Percentiles rank a stretch among this genome's conserved stretches.
These are phyloP conservation scores for Thalassiosira mediterranea DNA, from an alignment of 352 stramenopile genomes.

Conservation along the genomic window DNA sequence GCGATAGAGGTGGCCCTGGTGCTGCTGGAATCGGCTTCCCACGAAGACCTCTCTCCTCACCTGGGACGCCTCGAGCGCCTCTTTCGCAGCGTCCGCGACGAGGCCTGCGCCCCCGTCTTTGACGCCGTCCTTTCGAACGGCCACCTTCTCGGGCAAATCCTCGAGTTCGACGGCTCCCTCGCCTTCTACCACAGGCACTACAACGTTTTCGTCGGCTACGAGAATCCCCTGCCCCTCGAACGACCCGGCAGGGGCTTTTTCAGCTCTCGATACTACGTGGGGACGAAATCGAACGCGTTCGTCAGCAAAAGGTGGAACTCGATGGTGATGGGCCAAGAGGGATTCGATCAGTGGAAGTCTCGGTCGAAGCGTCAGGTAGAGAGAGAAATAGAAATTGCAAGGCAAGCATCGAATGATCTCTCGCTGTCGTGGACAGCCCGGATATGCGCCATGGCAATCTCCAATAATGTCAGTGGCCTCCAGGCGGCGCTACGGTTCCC, in stretches of 20 bases:
- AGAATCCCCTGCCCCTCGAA: conserved; percentile 7
- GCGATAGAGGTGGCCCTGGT: not conserved
- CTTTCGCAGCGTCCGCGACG: not conserved
- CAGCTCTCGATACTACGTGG: not conserved
- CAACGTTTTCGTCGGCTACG: conserved; percentile 17
- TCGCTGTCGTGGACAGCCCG: conserved; percentile 23
- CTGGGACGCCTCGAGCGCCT: not conserved
- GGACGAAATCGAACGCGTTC: conserved; percentile 24
- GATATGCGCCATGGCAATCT: conserved; percentile 33
- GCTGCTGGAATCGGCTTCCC: not conserved
- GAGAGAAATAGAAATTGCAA: conserved; percentile 16
- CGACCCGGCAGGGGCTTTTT: not conserved
- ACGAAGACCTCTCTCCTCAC: not conserved
- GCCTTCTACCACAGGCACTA: conserved; percentile 23
- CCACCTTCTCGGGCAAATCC: conserved; percentile 20
- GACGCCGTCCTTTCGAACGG: conserved; percentile 14
- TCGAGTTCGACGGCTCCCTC: conserved; percentile 35
- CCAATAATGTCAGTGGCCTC: conserved; percentile 13
- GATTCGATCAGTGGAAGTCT: conserved; percentile 20
- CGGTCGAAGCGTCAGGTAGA: not conserved
- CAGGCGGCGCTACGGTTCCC: not conserved
- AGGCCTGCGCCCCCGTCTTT: not conserved
- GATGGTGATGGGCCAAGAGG: conserved; percentile 23
- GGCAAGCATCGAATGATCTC: not conserved
- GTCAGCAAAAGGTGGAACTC: conserved; percentile 38